phyloP scores from a whole-genome alignment of 306 rosid species.

The Fragaria ananassa region DNA sequence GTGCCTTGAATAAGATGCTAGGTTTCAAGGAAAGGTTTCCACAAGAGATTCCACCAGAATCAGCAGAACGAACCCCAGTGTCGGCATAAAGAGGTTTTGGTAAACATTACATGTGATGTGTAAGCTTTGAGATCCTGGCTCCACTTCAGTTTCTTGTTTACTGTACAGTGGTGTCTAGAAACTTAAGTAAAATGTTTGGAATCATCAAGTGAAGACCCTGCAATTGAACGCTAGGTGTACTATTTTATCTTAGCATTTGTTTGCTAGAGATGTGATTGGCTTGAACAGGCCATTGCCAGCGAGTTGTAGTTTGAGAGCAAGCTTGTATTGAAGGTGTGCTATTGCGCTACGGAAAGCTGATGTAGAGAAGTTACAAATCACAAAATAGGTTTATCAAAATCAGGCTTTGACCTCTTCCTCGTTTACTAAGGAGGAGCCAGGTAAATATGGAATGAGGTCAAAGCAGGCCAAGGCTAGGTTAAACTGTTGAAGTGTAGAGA shows the following conservation, averaged over 20 bases:
- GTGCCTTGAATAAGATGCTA: constrained; percentile 84
- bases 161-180: constrained; percentile 9
- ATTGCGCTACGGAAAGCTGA: neutral
- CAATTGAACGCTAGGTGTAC: neutral
- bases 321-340: no score
- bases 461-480: no score
- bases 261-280: neutral
- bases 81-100: constrained; percentile 30
- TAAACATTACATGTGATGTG: neutral
- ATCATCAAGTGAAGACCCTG: neutral
- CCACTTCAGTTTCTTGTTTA: neutral
- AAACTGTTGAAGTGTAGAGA: no score
- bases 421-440: no score
- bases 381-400: neutral
- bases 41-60: constrained; percentile 19
- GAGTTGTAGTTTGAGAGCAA: neutral
- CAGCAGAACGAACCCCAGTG: constrained; percentile 33
- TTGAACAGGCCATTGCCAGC: neutral
- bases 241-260: neutral
- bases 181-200: neutral
- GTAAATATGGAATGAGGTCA: neutral
- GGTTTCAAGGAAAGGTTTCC: constrained; percentile 51
- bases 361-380: neutral
- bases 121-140: neutral
- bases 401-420: no score